Conservation (phyloP, 805 yeast genomes). For the Myxozyma nipponensis region DNA sequence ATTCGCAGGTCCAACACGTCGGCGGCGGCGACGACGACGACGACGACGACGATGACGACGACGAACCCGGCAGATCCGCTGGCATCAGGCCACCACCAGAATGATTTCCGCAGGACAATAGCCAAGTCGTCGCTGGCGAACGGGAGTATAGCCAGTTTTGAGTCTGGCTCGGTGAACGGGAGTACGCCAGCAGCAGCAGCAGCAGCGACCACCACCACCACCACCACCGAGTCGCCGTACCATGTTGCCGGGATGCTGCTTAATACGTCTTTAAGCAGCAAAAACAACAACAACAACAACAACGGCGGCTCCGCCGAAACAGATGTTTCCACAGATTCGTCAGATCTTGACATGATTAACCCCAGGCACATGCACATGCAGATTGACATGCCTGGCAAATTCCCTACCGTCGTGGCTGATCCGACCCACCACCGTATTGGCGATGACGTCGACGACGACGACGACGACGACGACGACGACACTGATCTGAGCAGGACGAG, state of each 20-base stretch:
- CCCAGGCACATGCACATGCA: neutral
- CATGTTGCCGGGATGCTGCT: conserved; percentile 1
- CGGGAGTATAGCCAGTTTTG: too few species aligned
- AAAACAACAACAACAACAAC: neutral
- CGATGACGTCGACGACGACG: conserved; percentile 3
- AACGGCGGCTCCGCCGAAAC: neutral
- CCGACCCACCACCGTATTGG: neutral
- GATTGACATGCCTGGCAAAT: neutral
- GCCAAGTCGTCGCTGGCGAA: too few species aligned
- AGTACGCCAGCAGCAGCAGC: conserved; percentile 1
- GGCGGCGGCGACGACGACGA: neutral
- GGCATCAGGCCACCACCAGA: too few species aligned
- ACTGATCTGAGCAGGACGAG: neutral
- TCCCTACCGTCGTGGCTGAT: too few species aligned
- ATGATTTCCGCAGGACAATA: too few species aligned
- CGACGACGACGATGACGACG: conserved; percentile 1
- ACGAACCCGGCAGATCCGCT: neutral
- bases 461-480: conserved; percentile 1
- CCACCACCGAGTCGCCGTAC: neutral
- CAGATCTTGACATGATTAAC: neutral
- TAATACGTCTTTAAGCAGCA: neutral
- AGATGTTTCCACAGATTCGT: neutral
- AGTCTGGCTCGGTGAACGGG: too few species aligned
- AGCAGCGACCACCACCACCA: conserved; percentile 8
- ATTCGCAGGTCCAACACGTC: too few species aligned